A percentile compares a stretch with the other conserved stretches of the same genome.
phyloP scores from a whole-genome alignment of 169 alveolate genomes.

The Cryptosporidium ubiquitum region DNA sequence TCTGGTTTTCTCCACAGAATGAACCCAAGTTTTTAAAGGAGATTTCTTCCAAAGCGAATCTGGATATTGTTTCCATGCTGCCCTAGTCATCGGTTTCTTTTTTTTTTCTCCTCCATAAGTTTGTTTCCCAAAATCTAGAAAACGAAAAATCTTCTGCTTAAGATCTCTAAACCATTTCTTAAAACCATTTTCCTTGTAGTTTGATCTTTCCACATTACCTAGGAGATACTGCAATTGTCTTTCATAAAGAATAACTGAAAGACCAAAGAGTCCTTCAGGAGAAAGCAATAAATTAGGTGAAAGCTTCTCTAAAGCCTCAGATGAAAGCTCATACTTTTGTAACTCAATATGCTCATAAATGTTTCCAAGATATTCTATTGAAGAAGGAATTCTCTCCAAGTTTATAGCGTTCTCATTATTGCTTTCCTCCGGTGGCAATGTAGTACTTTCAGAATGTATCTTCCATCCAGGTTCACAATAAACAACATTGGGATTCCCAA shows the following conservation, averaged over 20 bases:
- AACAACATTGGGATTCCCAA: slow-evolving; percentile 52
- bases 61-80: slow-evolving; percentile 73
- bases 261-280: slow-evolving; percentile 65
- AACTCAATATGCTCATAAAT: slow-evolving; percentile 61
- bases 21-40: slow-evolving; percentile 72
- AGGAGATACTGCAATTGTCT: slow-evolving; percentile 57
- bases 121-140: slow-evolving; percentile 45
- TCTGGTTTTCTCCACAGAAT: slow-evolving; percentile 71
- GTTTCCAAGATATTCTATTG: slow-evolving; percentile 53
- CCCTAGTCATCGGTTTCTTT: slow-evolving; percentile 71
- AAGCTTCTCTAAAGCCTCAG: slow-evolving; percentile 61
- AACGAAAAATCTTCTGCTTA: slow-evolving; percentile 50
- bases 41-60: slow-evolving; percentile 72
- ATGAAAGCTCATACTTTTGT: slow-evolving; percentile 68
- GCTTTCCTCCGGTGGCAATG: slow-evolving; percentile 43
- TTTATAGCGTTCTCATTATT: slow-evolving; percentile 39
- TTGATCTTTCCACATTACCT: slow-evolving; percentile 67
- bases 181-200: slow-evolving; percentile 35
- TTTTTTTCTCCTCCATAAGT: slow-evolving; percentile 52
- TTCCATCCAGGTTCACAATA: slow-evolving; percentile 72
- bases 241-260: slow-evolving; percentile 58
- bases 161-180: slow-evolving; percentile 70
- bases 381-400: slow-evolving; percentile 57
- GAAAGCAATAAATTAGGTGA: slow-evolving; percentile 65
- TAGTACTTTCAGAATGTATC: slow-evolving; percentile 30